A percentile compares a stretch with the other conserved stretches of the same genome.
These are phyloP conservation scores for Phoenix roebelenii DNA, from an alignment of 176 grass and related monocot genomes.

Conservation along the genomic window DNA sequence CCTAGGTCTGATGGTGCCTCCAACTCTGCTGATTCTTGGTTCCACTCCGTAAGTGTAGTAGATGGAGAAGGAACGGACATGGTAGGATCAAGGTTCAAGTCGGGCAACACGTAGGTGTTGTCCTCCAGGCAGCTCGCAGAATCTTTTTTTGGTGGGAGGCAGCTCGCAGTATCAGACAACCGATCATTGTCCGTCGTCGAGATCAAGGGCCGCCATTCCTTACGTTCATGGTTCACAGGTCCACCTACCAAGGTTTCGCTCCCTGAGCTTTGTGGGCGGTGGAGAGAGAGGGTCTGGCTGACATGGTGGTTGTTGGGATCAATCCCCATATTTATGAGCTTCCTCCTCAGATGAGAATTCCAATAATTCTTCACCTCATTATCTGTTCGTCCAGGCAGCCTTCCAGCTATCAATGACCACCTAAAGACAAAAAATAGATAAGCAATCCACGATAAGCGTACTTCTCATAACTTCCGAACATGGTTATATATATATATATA, in stretches of 20 bases:
- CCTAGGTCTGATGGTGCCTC: background rate
- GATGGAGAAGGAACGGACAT: background rate
- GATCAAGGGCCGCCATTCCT: too few relatives aligned
- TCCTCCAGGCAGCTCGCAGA: constrained; percentile 3
- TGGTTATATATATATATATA: too few relatives aligned
- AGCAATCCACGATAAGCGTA: too few relatives aligned
- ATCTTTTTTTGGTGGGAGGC: background rate
- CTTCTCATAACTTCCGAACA: too few relatives aligned
- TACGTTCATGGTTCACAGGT: too few relatives aligned
- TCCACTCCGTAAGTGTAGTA: background rate
- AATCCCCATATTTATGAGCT: constrained; percentile 3
- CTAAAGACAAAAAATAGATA: background rate
- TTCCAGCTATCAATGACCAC: constrained; percentile 43
- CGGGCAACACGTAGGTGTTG: background rate
- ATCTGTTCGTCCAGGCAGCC: constrained; percentile 33
- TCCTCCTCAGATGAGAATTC: constrained; percentile 25
- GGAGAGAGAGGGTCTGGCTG: background rate
- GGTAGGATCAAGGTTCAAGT: constrained; percentile 17
- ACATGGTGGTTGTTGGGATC: constrained; percentile 8
- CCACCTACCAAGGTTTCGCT: too few relatives aligned
- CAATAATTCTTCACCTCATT: constrained; percentile 36
- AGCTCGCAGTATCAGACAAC: constrained; percentile 1
- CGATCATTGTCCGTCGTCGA: background rate
- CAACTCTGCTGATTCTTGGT: background rate
- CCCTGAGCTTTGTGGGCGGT: background rate